Conservation (phyloP, 352 stramenopile genomes). For the Globisporangium emineosum region DNA sequence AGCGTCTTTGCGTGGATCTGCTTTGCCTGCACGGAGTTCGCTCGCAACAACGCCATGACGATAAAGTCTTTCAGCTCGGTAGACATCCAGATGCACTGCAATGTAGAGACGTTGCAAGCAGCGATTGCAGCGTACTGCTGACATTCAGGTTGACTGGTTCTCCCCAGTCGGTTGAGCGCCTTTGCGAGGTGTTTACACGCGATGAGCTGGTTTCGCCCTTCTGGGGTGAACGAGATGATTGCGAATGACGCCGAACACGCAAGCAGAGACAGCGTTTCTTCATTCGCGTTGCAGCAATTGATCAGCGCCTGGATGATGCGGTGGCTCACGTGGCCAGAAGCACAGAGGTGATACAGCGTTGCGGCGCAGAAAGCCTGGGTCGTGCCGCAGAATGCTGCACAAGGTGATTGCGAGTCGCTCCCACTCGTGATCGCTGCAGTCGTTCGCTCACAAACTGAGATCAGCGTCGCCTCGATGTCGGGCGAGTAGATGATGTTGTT, state of each 20-base stretch:
- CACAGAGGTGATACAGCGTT: conserved; percentile 74
- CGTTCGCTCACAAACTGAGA: conserved; percentile 43
- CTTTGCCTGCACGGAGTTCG: conserved; percentile 78
- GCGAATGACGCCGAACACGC: conserved; percentile 75
- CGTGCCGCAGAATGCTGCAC: conserved; percentile 13
- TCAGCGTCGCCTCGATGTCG: conserved; percentile 40
- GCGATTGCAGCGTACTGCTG: conserved; percentile 80
- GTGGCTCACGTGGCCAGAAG: conserved; percentile 40
- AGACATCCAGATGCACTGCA: conserved; percentile 69
- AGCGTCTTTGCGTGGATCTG: conserved; percentile 82
- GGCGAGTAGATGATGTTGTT: conserved; percentile 42
- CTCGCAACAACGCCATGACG: conserved; percentile 67
- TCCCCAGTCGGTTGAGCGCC: conserved; percentile 66
- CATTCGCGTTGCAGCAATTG: conserved; percentile 63
- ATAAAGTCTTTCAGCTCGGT: conserved; percentile 82
- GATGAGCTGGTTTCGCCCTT: conserved; percentile 56
- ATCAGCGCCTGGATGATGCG: conserved; percentile 64
- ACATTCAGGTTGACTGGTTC: conserved; percentile 70
- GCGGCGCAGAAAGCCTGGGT: conserved; percentile 72
- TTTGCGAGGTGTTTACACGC: conserved; percentile 44
- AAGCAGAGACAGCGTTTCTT: conserved; percentile 65
- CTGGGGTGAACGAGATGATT: conserved; percentile 69
- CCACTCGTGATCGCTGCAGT: conserved; percentile 9
- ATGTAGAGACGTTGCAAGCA: conserved; percentile 70
- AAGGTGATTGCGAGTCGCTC: conserved; percentile 6